Evolutionary conservation across 257 asterid species (phyloP), one percentile per base, ranked within the genome.

Genomic region (Solanum dulcamara): DNA sequence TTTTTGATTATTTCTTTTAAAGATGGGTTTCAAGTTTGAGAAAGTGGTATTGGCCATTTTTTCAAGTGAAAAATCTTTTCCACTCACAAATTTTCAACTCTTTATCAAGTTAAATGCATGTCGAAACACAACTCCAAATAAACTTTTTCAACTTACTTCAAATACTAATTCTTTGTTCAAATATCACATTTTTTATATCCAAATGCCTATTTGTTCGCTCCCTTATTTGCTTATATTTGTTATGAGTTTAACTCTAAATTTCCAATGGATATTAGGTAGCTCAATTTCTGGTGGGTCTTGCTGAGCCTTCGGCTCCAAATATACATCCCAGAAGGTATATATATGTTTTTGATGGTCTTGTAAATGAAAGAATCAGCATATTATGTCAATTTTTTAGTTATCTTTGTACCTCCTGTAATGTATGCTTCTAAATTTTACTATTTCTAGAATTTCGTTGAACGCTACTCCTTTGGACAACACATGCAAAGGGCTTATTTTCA

Each of bases 261-360:
- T 48, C 87, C 71, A 59, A 90, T 72, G 24, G 55, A 80, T 66
- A 67, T 33, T 84, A 96, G 99, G 92, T 96, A 66, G 98, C 99
- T 35, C 98, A 96, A 83, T 96, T 96, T 90, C 96, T 96, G 38
- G 93, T 96, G 81, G 99, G 98, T 86, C 93, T 96, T 86, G 98
- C 99, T 14, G 97, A 94, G 89, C 94, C 93, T 86, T 90, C 96
- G 40, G 89, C 94, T 80, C 93, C 95, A 86, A 89, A 92, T 91
- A 90, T 94, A 83, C 84, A 93, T 88, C 99, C 98, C 28, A 93
- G 91, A 83, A 90, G 99, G 99, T 94, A 88, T 84, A 48, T 28
- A 4, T 79, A 28, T 79, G 64, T 30, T 79, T 79, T 17, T 5
- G 33, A 24, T 33, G 26, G 48, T 68, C 9, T 35, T 40, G 81